Evolutionary conservation across 352 stramenopile species (phyloP).

Genomic region (Globisporangium abappressorium): DNA sequence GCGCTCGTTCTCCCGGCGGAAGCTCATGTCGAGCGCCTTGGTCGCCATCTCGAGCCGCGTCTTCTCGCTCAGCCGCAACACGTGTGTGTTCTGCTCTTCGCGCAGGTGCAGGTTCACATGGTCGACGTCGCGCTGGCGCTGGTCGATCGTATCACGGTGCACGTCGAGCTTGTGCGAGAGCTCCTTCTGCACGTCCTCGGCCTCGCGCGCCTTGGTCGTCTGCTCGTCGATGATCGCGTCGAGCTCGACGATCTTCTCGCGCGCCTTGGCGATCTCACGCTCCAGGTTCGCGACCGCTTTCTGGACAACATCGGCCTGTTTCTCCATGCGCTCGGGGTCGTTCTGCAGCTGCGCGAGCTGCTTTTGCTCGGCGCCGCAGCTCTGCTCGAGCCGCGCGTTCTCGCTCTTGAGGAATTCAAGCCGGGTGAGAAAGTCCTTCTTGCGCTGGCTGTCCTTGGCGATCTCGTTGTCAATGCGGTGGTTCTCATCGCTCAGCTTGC

Average conservation of each 20-base stretch:
- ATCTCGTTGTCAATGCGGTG: conserved; percentile 70
- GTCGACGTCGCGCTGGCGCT: conserved; percentile 90
- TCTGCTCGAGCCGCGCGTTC: conserved; percentile 59
- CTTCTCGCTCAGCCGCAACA: conserved; percentile 69
- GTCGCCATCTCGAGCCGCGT: conserved; percentile 60
- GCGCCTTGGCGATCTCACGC: conserved; percentile 57
- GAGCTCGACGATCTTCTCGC: conserved; percentile 30
- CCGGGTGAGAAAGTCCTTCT: conserved; percentile 53
- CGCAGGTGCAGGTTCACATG: conserved; percentile 83
- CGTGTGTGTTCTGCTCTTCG: conserved; percentile 83
- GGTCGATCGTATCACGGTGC: conserved; percentile 88
- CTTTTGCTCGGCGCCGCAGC: conserved; percentile 46
- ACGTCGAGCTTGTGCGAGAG: conserved; percentile 86
- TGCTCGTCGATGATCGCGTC: conserved; percentile 43
- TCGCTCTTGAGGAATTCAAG: conserved; percentile 60
- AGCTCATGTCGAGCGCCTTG: conserved; percentile 46
- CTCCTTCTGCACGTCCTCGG: conserved; percentile 76
- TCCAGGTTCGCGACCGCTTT: conserved; percentile 72
- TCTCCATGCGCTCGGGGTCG: conserved; percentile 80
- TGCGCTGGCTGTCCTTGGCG: conserved; percentile 60
- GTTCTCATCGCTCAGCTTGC: conserved; percentile 61
- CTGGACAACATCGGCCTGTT: conserved; percentile 84
- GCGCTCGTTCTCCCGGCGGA: conserved; percentile 62
- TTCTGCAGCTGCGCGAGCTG: conserved; percentile 59
- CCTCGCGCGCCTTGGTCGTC: conserved; percentile 57